Evolutionary conservation across 2,329 filamentous ascomycete genomes (phyloP).

Genomic region (Colletotrichum higginsianum): DNA sequence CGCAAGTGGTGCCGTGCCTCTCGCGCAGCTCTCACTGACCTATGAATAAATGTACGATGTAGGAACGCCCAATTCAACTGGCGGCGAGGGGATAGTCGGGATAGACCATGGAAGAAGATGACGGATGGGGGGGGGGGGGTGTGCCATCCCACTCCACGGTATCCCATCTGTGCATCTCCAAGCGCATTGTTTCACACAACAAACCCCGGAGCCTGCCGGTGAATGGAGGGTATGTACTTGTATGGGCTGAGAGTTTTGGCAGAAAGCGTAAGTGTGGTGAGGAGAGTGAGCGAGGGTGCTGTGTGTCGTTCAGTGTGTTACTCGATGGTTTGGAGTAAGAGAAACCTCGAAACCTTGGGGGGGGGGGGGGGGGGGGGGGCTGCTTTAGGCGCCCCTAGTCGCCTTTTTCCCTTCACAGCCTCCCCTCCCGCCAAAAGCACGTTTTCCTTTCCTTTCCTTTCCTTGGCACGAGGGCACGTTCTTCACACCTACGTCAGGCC

Average conservation of each 20-base stretch:
- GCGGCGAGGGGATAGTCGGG: background rate
- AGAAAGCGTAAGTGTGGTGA: background rate
- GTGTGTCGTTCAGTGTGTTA: slow-evolving; percentile 24
- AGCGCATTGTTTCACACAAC: slow-evolving; percentile 38
- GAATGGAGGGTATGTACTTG: background rate
- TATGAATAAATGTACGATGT: background rate
- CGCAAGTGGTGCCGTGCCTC: background rate
- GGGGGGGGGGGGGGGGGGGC: too few relatives aligned
- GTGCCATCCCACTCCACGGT: slow-evolving; percentile 18
- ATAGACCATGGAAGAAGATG: slow-evolving; percentile 12
- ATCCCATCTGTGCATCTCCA: slow-evolving; percentile 39
- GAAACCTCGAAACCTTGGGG: background rate
- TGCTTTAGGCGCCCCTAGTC: slow-evolving; percentile 7
- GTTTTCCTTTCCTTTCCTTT: background rate
- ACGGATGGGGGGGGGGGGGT: background rate
- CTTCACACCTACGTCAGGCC: slow-evolving; percentile 38
- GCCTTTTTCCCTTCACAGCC: background rate
- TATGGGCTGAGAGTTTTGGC: background rate
- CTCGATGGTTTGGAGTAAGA: slow-evolving; percentile 42
- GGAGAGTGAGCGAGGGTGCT: background rate
- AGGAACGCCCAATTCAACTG: background rate
- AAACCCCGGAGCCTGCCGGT: slow-evolving; percentile 38
- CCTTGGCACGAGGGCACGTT: slow-evolving; percentile 15
- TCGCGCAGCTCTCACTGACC: background rate
- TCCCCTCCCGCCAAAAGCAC: background rate